phyloP scores from a whole-genome alignment of 2,329 filamentous ascomycete species.

The Alternaria tenuissima region DNA sequence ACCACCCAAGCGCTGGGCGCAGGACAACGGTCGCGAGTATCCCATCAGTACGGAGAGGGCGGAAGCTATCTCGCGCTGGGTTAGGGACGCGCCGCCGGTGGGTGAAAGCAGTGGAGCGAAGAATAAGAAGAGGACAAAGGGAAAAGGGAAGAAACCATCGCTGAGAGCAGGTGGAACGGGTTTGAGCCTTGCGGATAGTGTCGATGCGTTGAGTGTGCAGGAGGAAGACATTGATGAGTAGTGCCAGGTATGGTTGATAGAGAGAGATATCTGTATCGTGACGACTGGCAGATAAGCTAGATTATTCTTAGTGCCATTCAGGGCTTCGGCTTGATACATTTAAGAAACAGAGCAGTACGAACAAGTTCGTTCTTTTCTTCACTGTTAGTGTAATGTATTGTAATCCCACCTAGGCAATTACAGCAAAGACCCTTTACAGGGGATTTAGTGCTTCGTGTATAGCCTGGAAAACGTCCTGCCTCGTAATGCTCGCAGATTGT shows the following conservation, averaged over 20 bases:
- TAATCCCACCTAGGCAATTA: neutral
- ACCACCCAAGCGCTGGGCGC: constrained; percentile 66
- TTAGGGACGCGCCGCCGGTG: constrained; percentile 59
- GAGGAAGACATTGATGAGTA: constrained; percentile 15
- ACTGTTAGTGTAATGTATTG: neutral
- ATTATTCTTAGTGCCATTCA: neutral
- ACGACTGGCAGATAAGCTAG: neutral
- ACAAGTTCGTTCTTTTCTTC: neutral
- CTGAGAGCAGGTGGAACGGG: constrained; percentile 5
- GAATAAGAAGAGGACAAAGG: constrained; percentile 43
- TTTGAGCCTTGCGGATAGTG: constrained; percentile 28
- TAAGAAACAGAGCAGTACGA: neutral
- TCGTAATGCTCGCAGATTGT: neutral
- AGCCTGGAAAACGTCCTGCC: neutral
- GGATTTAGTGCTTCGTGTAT: neutral
- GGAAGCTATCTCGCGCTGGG: constrained; percentile 73
- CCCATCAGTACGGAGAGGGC: constrained; percentile 75
- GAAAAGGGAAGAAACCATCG: constrained; percentile 23
- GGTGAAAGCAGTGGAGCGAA: constrained; percentile 48
- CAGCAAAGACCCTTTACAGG: neutral
- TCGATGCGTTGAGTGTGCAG: constrained; percentile 28
- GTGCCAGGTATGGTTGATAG: neutral
- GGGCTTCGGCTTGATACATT: neutral
- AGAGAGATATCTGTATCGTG: neutral
- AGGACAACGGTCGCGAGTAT: constrained; percentile 73